Conservation (phyloP, 805 yeast species). For the Ogataea pini region DNA sequence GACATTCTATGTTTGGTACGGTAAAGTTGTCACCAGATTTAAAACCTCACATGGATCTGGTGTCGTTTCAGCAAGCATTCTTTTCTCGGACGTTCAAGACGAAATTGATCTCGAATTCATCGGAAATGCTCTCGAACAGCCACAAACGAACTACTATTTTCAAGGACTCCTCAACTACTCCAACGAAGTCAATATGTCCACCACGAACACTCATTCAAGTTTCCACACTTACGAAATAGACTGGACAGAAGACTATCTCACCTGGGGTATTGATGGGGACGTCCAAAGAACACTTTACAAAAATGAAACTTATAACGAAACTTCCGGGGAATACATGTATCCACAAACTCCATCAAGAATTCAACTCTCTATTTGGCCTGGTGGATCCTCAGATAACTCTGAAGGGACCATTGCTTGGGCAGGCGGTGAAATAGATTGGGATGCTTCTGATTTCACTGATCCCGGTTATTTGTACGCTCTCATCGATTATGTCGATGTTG, state of each 20-base stretch:
- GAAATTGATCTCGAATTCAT: conserved; percentile 88
- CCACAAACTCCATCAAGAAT: conserved; percentile 79
- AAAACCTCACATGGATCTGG: conserved; percentile 77
- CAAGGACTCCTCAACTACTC: conserved; percentile 72
- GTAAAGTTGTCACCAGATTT: conserved; percentile 66
- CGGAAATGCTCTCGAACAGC: conserved; percentile 66
- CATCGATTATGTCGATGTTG: conserved; percentile 58
- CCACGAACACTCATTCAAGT: conserved; percentile 58
- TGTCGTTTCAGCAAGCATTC: conserved; percentile 80
- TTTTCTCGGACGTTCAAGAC: conserved; percentile 83
- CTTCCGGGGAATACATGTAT: conserved; percentile 54
- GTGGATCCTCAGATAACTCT: conserved; percentile 56
- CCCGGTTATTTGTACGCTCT: conserved; percentile 82
- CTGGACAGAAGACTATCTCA: conserved; percentile 72
- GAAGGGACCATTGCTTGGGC: conserved; percentile 79
- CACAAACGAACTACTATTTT: conserved; percentile 79
- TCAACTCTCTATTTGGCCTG: conserved; percentile 79
- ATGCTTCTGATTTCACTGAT: conserved; percentile 65
- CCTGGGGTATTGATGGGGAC: conserved; percentile 75
- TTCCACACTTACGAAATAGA: conserved; percentile 78
- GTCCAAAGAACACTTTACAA: conserved; percentile 64
- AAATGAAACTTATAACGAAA: conserved; percentile 60
- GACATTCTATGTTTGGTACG: conserved; percentile 83
- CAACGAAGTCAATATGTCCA: conserved; percentile 48
- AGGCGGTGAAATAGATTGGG: conserved; percentile 87